Evolutionary conservation across 192 early-diverging fungal genomes (phyloP).

Genomic region (Coemansia sp.): DNA sequence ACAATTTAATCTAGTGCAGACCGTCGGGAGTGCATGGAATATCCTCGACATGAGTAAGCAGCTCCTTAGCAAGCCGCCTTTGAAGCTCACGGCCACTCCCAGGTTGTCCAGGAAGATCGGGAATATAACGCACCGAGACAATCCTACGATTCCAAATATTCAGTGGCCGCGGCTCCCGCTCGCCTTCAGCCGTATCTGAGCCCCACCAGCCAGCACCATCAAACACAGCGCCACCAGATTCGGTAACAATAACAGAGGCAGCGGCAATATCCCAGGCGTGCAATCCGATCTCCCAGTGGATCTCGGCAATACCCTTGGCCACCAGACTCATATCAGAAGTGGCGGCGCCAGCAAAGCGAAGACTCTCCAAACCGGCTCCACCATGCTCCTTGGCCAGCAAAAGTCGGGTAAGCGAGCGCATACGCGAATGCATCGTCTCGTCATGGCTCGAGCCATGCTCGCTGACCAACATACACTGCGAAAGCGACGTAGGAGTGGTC

Average conservation of each 20-base stretch:
- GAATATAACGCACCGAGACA: constrained; percentile 34
- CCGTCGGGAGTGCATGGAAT: constrained; percentile 56
- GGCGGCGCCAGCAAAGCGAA: constrained; percentile 77
- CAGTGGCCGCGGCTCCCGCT: constrained; percentile 22
- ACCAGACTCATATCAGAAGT: constrained; percentile 77
- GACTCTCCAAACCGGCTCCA: constrained; percentile 65
- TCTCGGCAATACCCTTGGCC: constrained; percentile 79
- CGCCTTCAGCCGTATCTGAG: constrained; percentile 14
- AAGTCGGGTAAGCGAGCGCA: constrained; percentile 68
- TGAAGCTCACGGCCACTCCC: constrained; percentile 54
- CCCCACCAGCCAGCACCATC: constrained; percentile 59
- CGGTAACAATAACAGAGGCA: constrained; percentile 77
- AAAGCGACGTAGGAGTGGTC: constrained; percentile 64
- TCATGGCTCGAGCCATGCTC: constrained; percentile 79
- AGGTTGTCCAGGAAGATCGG: constrained; percentile 33
- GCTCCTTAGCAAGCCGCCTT: constrained; percentile 57
- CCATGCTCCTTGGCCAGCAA: constrained; percentile 56
- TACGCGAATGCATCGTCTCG: constrained; percentile 64
- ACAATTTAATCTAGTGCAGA: constrained; percentile 5
- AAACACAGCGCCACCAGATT: constrained; percentile 82
- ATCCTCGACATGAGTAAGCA: constrained; percentile 63
- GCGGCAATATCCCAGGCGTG: constrained; percentile 87
- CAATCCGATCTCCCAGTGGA: constrained; percentile 90
- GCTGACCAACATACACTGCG: constrained; percentile 72
- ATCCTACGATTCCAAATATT: constrained; percentile 50